Percentiles rank a stretch among this genome's conserved stretches.
phyloP scores from a whole-genome alignment of 2,329 filamentous ascomycete genomes.

The Ascochyta viciae-villosae region DNA sequence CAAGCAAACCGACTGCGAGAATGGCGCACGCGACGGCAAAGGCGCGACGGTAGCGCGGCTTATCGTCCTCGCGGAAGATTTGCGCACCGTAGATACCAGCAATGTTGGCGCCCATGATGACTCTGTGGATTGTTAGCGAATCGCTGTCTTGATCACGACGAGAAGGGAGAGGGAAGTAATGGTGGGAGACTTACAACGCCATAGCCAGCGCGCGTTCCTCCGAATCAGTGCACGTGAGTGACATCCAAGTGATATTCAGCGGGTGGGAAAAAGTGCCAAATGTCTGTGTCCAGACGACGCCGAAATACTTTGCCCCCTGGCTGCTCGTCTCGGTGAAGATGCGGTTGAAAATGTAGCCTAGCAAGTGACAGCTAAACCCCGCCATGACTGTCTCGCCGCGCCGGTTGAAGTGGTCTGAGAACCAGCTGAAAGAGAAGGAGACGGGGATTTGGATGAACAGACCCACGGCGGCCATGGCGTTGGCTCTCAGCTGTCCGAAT shows the following conservation, averaged over 20 bases:
- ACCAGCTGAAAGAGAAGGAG: constrained; percentile 59
- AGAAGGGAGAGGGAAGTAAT: too few relatives aligned
- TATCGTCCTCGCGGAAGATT: constrained; percentile 63
- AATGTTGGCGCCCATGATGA: constrained; percentile 69
- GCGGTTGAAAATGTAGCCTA: constrained; percentile 63
- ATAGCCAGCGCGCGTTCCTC: constrained; percentile 66
- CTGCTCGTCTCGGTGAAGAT: constrained; percentile 52
- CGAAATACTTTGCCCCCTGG: constrained; percentile 59
- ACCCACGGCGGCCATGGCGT: constrained; percentile 64
- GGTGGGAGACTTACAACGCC: constrained; percentile 55
- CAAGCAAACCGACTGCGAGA: constrained; percentile 51
- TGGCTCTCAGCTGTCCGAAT: constrained; percentile 57
- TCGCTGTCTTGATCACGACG: too few relatives aligned
- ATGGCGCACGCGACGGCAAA: constrained; percentile 58
- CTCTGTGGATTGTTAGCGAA: constrained; percentile 38
- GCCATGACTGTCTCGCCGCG: constrained; percentile 62
- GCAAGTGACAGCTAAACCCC: constrained; percentile 54
- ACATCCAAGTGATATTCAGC: constrained; percentile 68
- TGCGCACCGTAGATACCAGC: constrained; percentile 68
- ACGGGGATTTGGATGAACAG: constrained; percentile 61
- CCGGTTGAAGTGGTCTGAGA: constrained; percentile 60
- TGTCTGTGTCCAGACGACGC: constrained; percentile 63
- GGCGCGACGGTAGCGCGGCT: constrained; percentile 59
- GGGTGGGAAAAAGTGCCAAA: constrained; percentile 64
- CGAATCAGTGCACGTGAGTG: constrained; percentile 62